A percentile compares a stretch with the other conserved stretches of the same genome.
Conservation (phyloP, 306 rosid genomes). For the Ormosia semicastrata region DNA sequence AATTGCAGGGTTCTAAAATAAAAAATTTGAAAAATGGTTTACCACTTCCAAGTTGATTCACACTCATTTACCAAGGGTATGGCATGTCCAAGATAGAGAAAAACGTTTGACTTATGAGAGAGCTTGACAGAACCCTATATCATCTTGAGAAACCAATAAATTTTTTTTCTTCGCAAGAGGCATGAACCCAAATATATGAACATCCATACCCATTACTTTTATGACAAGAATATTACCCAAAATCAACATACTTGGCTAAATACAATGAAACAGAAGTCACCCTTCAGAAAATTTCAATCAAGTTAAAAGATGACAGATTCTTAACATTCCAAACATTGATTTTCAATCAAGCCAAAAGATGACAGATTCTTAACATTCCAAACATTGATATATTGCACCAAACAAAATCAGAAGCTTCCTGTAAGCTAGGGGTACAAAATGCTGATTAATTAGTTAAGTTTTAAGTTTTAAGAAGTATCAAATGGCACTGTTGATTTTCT, state of each 20-base stretch:
- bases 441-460: too few relatives aligned
- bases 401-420: not conserved
- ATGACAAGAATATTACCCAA: not conserved
- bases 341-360: not conserved
- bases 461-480: too few relatives aligned
- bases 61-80: constrained; percentile 11
- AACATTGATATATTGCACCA: not conserved
- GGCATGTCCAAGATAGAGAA: not conserved
- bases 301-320: too few relatives aligned
- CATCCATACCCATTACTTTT: not conserved
- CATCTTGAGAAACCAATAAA: not conserved
- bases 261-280: not conserved
- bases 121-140: not conserved
- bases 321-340: too few relatives aligned
- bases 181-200: too few relatives aligned
- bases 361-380: not conserved
- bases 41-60: constrained; percentile 12
- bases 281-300: not conserved
- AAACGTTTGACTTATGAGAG: not conserved
- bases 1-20: not conserved
- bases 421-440: not conserved
- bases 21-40: constrained; percentile 5
- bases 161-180: too few relatives aligned
- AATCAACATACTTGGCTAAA: not conserved
- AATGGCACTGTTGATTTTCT: too few relatives aligned